Conservation (phyloP, 75 land plant species). For the Azolla pinnata region DNA sequence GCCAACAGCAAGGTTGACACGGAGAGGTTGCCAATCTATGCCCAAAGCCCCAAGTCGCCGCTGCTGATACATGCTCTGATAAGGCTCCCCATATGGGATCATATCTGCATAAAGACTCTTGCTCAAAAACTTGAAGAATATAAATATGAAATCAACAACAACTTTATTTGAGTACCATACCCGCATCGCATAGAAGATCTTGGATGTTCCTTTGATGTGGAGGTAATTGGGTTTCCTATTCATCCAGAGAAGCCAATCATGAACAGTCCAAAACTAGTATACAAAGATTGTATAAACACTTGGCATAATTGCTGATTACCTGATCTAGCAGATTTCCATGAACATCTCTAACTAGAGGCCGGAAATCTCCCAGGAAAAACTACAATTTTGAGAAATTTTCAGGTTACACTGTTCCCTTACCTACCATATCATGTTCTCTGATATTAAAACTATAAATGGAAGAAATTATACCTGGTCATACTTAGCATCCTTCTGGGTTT, state of each 20-base stretch:
- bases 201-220: constrained; percentile 73
- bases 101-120: constrained; percentile 38
- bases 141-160: neutral
- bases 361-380: constrained; percentile 98
- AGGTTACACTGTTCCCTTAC: too few relatives aligned
- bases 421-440: too few relatives aligned
- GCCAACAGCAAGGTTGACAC: constrained; percentile 58
- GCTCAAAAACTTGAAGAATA: neutral
- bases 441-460: too few relatives aligned
- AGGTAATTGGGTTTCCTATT: constrained; percentile 83
- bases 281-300: neutral
- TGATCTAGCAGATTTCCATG: constrained; percentile 84
- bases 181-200: constrained; percentile 82
- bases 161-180: constrained; percentile 24
- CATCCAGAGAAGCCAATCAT: neutral
- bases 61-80: constrained; percentile 80
- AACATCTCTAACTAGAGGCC: constrained; percentile 76
- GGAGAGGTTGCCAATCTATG: constrained; percentile 75
- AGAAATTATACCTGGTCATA: constrained; percentile 73
- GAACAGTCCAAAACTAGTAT: neutral
- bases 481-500: constrained; percentile 80
- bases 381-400: constrained; percentile 16
- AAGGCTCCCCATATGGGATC: constrained; percentile 93
- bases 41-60: constrained; percentile 77
- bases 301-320: constrained; percentile 26